These are phyloP conservation scores for Solanum okadae DNA, from an alignment of 257 asterid species.

Conservation along the genomic window DNA sequence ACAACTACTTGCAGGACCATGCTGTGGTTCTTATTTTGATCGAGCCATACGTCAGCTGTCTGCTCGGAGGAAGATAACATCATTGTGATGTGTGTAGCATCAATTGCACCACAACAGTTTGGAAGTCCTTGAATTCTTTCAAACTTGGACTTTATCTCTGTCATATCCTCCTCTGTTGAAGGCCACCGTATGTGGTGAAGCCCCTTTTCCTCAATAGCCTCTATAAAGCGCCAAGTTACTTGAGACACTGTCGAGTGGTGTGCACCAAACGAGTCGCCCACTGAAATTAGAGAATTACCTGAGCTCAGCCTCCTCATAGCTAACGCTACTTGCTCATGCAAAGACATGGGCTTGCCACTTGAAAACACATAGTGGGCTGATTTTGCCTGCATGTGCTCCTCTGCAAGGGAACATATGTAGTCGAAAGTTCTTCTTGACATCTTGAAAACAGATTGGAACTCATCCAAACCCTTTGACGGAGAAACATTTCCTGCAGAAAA, in stretches of 20 bases:
- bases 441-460: conserved; percentile 38
- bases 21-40: conserved; percentile 50
- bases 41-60: conserved; percentile 53
- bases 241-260: conserved; percentile 87
- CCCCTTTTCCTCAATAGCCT: conserved; percentile 62
- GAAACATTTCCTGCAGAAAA: conserved; percentile 35
- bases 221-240: conserved; percentile 88
- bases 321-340: conserved; percentile 73
- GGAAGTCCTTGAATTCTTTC: conserved; percentile 67
- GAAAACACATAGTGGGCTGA: conserved; percentile 43
- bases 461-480: conserved; percentile 33
- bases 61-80: conserved; percentile 56
- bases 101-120: conserved; percentile 82
- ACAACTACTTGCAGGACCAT: conserved; percentile 70
- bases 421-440: conserved; percentile 60
- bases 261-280: conserved; percentile 62
- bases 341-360: conserved; percentile 56
- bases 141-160: conserved; percentile 37
- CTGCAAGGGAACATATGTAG: conserved; percentile 61
- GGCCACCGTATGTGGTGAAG: conserved; percentile 76
- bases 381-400: conserved; percentile 57
- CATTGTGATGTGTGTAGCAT: conserved; percentile 63
- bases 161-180: conserved; percentile 30
- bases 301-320: conserved; percentile 66
- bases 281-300: conserved; percentile 60